Conservation (phyloP, 2,329 filamentous ascomycete species). For the Fusarium secorum region DNA sequence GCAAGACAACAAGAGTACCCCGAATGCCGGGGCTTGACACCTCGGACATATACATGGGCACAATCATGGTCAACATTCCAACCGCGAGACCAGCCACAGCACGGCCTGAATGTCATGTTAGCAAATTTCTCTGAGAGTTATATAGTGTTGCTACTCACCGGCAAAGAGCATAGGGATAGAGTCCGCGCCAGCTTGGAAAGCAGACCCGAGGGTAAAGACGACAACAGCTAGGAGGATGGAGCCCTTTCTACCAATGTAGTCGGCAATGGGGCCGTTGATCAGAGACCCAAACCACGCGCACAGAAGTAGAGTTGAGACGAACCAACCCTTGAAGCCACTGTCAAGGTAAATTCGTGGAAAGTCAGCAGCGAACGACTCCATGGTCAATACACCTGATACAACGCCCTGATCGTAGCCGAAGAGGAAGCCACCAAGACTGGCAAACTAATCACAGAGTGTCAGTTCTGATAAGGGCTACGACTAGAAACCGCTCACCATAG, state of each 20-base stretch:
- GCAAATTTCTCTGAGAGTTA: no score
- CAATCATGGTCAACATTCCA: slow-evolving; percentile 43
- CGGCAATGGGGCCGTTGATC: slow-evolving; percentile 49
- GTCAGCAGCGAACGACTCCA: slow-evolving; percentile 45
- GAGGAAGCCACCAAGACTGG: slow-evolving; percentile 51
- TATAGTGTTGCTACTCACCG: slow-evolving; percentile 29
- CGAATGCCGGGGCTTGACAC: slow-evolving; percentile 58
- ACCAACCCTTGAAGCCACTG: slow-evolving; percentile 50
- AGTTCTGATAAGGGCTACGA: not conserved
- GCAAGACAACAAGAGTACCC: slow-evolving; percentile 54
- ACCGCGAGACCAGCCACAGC: not conserved
- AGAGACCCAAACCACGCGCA: slow-evolving; percentile 58
- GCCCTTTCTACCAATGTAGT: slow-evolving; percentile 44
- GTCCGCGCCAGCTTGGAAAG: slow-evolving; percentile 53
- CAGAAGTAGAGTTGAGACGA: slow-evolving; percentile 59
- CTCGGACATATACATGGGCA: slow-evolving; percentile 56
- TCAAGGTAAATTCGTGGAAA: slow-evolving; percentile 49
- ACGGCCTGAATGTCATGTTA: not conserved
- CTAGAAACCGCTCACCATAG: accelerated
- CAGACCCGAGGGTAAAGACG: slow-evolving; percentile 52
- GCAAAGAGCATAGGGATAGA: slow-evolving; percentile 52
- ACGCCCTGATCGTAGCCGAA: slow-evolving; percentile 53
- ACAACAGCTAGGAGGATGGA: slow-evolving; percentile 47
- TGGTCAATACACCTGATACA: slow-evolving; percentile 48
- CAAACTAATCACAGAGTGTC: slow-evolving; percentile 22